Evolutionary conservation across 768 basidiomycete species (phyloP).

Genomic region (Phlebiopsis flavidoalba): DNA sequence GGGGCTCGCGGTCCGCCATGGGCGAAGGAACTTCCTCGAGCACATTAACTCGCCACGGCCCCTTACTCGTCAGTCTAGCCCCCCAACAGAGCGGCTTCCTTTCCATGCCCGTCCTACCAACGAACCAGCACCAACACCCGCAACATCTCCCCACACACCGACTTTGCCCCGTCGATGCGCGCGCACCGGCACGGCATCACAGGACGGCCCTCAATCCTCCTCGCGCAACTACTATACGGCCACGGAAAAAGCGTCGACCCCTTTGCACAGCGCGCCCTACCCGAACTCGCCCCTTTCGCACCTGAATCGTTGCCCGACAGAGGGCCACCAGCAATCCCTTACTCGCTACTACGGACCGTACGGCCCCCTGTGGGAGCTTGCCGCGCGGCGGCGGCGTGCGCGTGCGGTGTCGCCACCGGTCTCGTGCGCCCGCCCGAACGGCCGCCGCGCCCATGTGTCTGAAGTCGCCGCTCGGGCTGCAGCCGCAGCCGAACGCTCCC

Average conservation of each 20-base stretch:
- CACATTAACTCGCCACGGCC: constrained; percentile 16
- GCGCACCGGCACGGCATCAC: not conserved
- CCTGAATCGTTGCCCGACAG: too few species aligned
- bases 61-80: not conserved
- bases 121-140: too few species aligned
- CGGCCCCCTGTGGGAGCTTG: too few species aligned
- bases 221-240: constrained; percentile 3
- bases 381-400: too few species aligned
- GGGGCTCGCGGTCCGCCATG: not conserved
- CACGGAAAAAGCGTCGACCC: constrained; percentile 1
- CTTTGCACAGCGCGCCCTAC: not conserved
- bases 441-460: not conserved
- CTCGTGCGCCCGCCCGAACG: not conserved
- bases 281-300: too few species aligned
- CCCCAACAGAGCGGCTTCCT: not conserved
- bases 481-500: constrained; percentile 9
- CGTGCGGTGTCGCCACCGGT: too few species aligned
- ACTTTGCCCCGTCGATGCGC: not conserved
- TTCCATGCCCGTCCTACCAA: not conserved
- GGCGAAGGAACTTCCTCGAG: constrained; percentile 22
- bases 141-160: too few species aligned
- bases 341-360: too few species aligned
- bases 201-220: constrained; percentile 10
- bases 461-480: constrained; percentile 19
- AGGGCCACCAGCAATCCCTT: too few species aligned